Evolutionary conservation across 768 basidiomycete species (phyloP).

Genomic region (Xanthoconium purpureum): DNA sequence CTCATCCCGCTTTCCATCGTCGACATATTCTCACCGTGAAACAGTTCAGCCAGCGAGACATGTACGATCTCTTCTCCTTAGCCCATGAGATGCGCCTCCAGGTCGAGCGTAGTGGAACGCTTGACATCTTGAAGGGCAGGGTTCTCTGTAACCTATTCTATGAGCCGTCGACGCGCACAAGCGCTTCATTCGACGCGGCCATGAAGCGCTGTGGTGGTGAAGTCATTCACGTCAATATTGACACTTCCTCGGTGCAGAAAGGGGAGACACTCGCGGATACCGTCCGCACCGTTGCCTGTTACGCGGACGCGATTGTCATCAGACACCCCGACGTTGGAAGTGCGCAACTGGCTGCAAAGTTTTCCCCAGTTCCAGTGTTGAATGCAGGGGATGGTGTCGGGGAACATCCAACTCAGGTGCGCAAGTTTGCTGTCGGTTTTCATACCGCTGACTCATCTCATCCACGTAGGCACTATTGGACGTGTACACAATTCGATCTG

Average conservation of each 20-base stretch:
- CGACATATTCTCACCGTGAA: slow-evolving; percentile 93
- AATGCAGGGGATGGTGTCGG: slow-evolving; percentile 98
- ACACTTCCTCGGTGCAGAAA: slow-evolving; percentile 86
- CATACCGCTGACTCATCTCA: slow-evolving; percentile 2
- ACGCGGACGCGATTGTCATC: slow-evolving; percentile 91
- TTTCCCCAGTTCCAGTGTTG: slow-evolving; percentile 90
- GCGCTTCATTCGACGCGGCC: slow-evolving; percentile 93
- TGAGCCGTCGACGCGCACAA: slow-evolving; percentile 95
- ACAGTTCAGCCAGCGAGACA: slow-evolving; percentile 84
- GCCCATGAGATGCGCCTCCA: slow-evolving; percentile 97
- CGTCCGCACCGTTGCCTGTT: slow-evolving; percentile 90
- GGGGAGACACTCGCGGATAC: slow-evolving; percentile 94
- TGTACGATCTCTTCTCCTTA: slow-evolving; percentile 90
- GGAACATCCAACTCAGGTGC: slow-evolving; percentile 93
- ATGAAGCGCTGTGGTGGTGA: slow-evolving; percentile 98
- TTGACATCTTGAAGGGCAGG: slow-evolving; percentile 88
- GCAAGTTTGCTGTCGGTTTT: slow-evolving; percentile 17
- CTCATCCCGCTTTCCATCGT: slow-evolving; percentile 87
- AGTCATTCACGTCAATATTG: slow-evolving; percentile 80
- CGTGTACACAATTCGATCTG: slow-evolving; percentile 93
- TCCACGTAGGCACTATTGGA: slow-evolving; percentile 68
- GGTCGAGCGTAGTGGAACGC: slow-evolving; percentile 84
- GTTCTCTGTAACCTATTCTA: slow-evolving; percentile 93
- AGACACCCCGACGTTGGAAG: slow-evolving; percentile 94
- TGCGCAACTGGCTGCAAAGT: slow-evolving; percentile 94